Percentiles rank a stretch among this genome's conserved stretches.
Conservation (phyloP, 2,329 filamentous ascomycete genomes). For the Curvularia hawaiiensis region DNA sequence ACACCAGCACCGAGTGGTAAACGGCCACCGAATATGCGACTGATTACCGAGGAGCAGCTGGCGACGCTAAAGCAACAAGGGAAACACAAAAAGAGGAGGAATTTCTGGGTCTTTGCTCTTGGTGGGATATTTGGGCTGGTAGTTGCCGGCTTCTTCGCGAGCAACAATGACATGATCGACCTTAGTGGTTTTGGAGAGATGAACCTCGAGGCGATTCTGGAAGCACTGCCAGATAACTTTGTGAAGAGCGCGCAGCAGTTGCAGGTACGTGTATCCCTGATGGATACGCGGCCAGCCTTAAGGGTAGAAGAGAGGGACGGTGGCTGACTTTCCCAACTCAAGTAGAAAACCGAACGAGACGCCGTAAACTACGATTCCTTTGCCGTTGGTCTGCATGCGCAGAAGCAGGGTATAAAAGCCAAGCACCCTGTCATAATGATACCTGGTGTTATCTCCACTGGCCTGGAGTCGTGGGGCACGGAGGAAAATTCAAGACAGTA, state of each 20-base stretch:
- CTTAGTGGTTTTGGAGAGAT: slow-evolving; percentile 72
- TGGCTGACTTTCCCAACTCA: slow-evolving; percentile 33
- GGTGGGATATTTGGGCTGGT: slow-evolving; percentile 90
- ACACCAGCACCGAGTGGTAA: slow-evolving; percentile 43
- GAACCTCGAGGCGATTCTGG: slow-evolving; percentile 84
- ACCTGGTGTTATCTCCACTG: slow-evolving; percentile 95
- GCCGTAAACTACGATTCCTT: slow-evolving; percentile 93
- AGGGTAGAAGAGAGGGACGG: not conserved
- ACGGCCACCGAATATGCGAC: slow-evolving; percentile 52
- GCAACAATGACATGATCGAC: slow-evolving; percentile 86
- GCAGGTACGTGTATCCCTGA: slow-evolving; percentile 63
- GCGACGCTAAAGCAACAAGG: slow-evolving; percentile 54
- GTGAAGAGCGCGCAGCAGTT: slow-evolving; percentile 85
- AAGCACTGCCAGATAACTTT: slow-evolving; percentile 85
- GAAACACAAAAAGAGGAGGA: slow-evolving; percentile 67
- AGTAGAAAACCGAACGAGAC: slow-evolving; percentile 81
- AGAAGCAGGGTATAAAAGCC: slow-evolving; percentile 77
- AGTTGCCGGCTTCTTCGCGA: slow-evolving; percentile 88
- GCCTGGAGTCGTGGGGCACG: slow-evolving; percentile 95
- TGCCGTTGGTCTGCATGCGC: slow-evolving; percentile 82
- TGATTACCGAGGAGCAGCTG: slow-evolving; percentile 59
- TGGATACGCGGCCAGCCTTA: not conserved
- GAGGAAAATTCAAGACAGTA: slow-evolving; percentile 83
- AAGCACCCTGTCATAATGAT: slow-evolving; percentile 95
- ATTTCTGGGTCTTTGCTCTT: slow-evolving; percentile 81